Evolutionary conservation across 805 yeast species (phyloP).

Genomic region (Wickerhamiella nectarea): DNA sequence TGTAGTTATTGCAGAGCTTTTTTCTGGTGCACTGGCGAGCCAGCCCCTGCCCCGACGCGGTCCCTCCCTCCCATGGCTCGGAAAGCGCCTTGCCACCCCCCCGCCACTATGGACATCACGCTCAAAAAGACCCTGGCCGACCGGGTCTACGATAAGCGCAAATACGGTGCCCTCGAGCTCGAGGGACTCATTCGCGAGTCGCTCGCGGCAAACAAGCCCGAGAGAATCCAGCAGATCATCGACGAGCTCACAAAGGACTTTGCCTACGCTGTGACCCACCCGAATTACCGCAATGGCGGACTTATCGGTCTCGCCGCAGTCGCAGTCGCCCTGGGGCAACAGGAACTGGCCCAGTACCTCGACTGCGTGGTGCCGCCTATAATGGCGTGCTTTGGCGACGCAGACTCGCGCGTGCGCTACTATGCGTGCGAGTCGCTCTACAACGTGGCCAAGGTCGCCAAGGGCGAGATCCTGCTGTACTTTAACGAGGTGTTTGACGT

Average conservation of each 20-base stretch:
- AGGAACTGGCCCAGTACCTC: conserved; percentile 68
- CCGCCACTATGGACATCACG: conserved; percentile 34
- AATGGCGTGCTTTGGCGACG: conserved; percentile 89
- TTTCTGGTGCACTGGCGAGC: no score
- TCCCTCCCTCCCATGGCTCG: no score
- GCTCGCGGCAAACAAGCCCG: conserved; percentile 44
- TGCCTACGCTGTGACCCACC: conserved; percentile 71
- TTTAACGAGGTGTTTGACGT: conserved; percentile 94
- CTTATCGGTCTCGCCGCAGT: conserved; percentile 91
- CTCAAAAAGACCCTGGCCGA: conserved; percentile 57
- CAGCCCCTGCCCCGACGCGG: no score
- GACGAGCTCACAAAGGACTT: conserved; percentile 63
- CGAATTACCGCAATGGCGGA: conserved; percentile 89
- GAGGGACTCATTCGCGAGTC: conserved; percentile 68
- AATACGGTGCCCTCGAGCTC: conserved; percentile 49
- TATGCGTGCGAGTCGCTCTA: conserved; percentile 94
- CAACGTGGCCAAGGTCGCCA: conserved; percentile 90
- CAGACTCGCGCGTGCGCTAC: conserved; percentile 91
- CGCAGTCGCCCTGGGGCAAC: conserved; percentile 76
- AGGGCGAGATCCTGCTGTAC: conserved; percentile 81
- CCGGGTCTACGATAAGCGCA: conserved; percentile 63
- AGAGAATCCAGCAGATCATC: conserved; percentile 46
- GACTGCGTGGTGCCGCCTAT: conserved; percentile 87
- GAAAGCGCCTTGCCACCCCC: no score
- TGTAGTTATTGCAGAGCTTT: background rate